Base-by-base conservation (phyloP, 306 rosid genomes). In the Acacia melanoxylon region DNA sequence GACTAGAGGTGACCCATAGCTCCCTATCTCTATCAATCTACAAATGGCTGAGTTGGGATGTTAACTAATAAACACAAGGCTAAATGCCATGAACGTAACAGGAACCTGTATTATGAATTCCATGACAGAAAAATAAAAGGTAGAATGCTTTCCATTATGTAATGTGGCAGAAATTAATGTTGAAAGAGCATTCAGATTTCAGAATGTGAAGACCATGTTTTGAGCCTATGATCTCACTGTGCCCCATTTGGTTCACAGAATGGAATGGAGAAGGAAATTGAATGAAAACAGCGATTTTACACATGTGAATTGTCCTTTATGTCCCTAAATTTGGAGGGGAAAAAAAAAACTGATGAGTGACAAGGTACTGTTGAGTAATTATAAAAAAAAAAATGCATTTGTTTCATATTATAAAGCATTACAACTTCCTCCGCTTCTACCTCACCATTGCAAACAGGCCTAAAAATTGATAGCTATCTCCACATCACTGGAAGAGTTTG, bases 401-500 rank as follows among this genome's bases (percentile, higher is more conserved):
- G 51, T 46, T 8, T 46, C 0, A 46, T 46, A 46, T 46, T 46
- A 9, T 46, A 46, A 42, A 3, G 51, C 51, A 46, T 9, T 13
- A 33, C 37, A 33, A 33, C 37, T 33, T 33, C 37, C 51, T 10
- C 14, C 3, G 4, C 2, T 6, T 11, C 12, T 46, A 14, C 12
- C 3, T 46, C 14, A 14, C 37, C 37, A 33, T 33, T 33, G 37
- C 37, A 33, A 33, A 33, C 6, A 33, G 37, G 37, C 5, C 37
- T 33, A 33, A 4, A 33, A 46, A 46, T 14, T 12, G 14, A 13
- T 46, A 10, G 51, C 4, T 46, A 10, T 46, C 12, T 3, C 51
- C 2, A 46, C 12, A 11, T 45, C n/a, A 90, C 92, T 48, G 77
- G 98, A 94, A 90, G 93, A 94, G 97, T 94, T 82, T 24, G 27